Evolutionary conservation across 257 asterid species (phyloP).

Genomic region (Solanum sitiens): DNA sequence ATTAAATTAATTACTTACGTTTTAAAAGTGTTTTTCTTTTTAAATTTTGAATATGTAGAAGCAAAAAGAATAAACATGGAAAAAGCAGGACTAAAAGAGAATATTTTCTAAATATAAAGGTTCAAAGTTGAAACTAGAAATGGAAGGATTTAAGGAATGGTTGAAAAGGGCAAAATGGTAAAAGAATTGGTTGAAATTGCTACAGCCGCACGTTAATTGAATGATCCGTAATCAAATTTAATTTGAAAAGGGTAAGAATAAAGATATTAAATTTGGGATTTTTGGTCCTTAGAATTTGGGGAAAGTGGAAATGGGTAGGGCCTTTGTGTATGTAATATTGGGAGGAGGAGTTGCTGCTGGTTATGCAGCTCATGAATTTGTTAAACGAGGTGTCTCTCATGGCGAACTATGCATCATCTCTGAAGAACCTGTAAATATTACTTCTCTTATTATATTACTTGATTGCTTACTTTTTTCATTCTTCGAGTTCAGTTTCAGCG

Average conservation of each 20-base stretch:
- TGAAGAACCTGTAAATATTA: conserved; percentile 57
- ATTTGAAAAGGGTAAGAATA: neutral
- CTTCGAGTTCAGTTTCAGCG: neutral
- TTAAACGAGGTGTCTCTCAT: conserved; percentile 50
- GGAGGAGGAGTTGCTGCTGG: conserved; percentile 99
- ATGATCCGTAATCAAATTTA: neutral
- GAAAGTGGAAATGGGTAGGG: conserved; percentile 62
- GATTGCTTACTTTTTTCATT: neutral
- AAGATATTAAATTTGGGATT: neutral
- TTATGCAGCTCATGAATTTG: conserved; percentile 86
- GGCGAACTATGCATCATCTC: conserved; percentile 97
- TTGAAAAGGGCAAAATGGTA: neutral
- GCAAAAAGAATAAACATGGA: neutral
- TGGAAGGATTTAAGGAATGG: neutral
- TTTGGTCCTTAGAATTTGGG: neutral
- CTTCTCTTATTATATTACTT: neutral
- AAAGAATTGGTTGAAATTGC: neutral
- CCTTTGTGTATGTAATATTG: conserved; percentile 78
- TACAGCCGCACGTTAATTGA: neutral
- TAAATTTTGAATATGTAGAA: neutral
- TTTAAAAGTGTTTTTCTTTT: too few species aligned
- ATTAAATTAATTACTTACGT: neutral
- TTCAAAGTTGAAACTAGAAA: neutral
- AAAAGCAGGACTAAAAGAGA: neutral
- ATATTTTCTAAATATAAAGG: neutral